Evolutionary conservation across 192 early-diverging fungal species (phyloP).

Genomic region (Backusella tuberculispora): DNA sequence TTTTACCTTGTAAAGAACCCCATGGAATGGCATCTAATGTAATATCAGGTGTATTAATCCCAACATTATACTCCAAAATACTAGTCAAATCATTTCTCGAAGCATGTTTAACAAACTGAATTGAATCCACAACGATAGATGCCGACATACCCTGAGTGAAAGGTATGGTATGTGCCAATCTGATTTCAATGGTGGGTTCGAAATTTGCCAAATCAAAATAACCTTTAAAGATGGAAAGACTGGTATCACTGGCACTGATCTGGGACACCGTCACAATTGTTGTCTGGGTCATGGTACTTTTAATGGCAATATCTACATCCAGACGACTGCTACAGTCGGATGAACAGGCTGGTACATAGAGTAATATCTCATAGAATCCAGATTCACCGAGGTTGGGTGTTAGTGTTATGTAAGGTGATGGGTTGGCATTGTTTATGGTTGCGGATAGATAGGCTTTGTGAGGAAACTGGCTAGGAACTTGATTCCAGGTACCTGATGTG

Average conservation of each 20-base stretch:
- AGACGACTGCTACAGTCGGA: constrained; percentile 31
- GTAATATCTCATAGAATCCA: constrained; percentile 32
- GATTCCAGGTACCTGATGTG: constrained; percentile 22
- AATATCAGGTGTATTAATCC: background rate
- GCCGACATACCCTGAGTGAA: background rate
- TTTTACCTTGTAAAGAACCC: constrained; percentile 23
- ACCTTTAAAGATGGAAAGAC: constrained; percentile 28
- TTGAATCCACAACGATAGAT: constrained; percentile 27
- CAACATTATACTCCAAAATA: constrained; percentile 26
- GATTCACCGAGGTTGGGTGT: constrained; percentile 35
- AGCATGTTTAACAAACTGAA: constrained; percentile 34
- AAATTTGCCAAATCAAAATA: constrained; percentile 30
- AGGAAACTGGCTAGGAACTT: background rate
- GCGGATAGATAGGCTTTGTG: constrained; percentile 20
- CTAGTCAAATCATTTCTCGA: constrained; percentile 23
- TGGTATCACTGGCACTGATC: constrained; percentile 4
- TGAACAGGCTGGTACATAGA: constrained; percentile 38
- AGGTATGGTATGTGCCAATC: constrained; percentile 15
- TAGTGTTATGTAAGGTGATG: constrained; percentile 21
- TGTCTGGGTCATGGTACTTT: background rate
- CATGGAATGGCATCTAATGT: constrained; percentile 12
- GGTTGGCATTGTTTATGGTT: constrained; percentile 1
- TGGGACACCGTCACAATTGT: constrained; percentile 13
- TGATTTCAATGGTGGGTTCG: constrained; percentile 25
- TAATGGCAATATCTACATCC: constrained; percentile 18